Conservation (phyloP, 257 asterid genomes). For the Solanum sejunctum region DNA sequence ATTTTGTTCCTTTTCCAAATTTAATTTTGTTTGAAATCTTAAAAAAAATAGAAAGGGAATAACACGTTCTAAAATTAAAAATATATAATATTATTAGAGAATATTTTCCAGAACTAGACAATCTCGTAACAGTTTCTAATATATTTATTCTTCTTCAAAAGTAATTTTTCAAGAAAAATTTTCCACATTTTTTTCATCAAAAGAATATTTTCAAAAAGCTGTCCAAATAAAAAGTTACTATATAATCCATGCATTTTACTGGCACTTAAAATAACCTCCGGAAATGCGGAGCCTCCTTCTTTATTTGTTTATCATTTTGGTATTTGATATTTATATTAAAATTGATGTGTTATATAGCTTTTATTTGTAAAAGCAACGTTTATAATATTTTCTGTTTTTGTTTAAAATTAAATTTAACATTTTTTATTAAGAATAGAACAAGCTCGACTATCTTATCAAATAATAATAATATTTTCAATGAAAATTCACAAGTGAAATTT, state of each 20-base stretch:
- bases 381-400: too few species aligned
- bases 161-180: background rate
- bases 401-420: background rate
- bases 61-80: background rate
- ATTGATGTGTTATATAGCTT: fast-evolving
- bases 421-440: background rate
- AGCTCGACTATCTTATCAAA: too few species aligned
- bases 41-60: background rate
- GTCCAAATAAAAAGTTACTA: background rate
- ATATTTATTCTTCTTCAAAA: background rate
- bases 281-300: background rate
- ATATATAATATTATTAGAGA: background rate
- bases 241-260: background rate
- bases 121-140: background rate
- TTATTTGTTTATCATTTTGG: background rate
- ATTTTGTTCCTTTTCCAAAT: background rate
- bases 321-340: fast-evolving
- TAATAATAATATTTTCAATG: too few species aligned
- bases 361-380: background rate
- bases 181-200: background rate
- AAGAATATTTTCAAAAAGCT: background rate
- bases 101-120: background rate
- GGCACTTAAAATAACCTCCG: background rate
- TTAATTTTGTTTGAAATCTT: background rate
- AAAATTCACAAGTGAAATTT: too few species aligned